Evolutionary conservation across 768 basidiomycete species (phyloP).

Genomic region (Lentinula guzmanii): DNA sequence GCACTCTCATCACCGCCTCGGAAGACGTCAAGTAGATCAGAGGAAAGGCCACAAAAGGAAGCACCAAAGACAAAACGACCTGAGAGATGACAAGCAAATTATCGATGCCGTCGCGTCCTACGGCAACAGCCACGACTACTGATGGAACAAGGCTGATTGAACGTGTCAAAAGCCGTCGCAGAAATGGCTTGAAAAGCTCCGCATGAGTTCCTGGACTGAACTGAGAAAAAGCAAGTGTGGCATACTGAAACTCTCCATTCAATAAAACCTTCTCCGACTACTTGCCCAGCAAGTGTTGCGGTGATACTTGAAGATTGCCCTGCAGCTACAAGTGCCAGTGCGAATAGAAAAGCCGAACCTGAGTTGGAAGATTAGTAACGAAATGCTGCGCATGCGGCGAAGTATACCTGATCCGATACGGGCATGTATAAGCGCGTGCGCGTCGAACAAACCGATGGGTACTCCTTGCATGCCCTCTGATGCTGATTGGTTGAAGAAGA

Average conservation of each 20-base stretch:
- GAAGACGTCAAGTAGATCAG: slow-evolving; percentile 64
- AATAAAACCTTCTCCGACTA: slow-evolving; percentile 76
- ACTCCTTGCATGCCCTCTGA: slow-evolving; percentile 22
- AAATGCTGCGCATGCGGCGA: background rate
- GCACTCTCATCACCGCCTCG: slow-evolving; percentile 56
- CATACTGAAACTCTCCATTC: slow-evolving; percentile 61
- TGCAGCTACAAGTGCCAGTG: slow-evolving; percentile 65
- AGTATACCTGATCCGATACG: slow-evolving; percentile 52
- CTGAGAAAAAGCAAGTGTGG: background rate
- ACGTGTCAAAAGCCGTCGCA: slow-evolving; percentile 68
- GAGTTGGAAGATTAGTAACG: background rate
- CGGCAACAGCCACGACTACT: slow-evolving; percentile 56
- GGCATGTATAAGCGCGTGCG: slow-evolving; percentile 50
- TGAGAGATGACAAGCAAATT: slow-evolving; percentile 72
- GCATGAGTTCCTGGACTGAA: background rate
- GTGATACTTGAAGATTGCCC: slow-evolving; percentile 78
- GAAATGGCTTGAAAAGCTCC: slow-evolving; percentile 31
- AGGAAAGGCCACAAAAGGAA: slow-evolving; percentile 72
- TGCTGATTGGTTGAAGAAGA: slow-evolving; percentile 42
- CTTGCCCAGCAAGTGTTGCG: slow-evolving; percentile 74
- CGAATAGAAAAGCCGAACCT: slow-evolving; percentile 69
- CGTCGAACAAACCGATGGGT: slow-evolving; percentile 68
- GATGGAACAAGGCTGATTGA: slow-evolving; percentile 66
- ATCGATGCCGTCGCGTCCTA: slow-evolving; percentile 62
- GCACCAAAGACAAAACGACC: slow-evolving; percentile 65